Conservation (phyloP, 306 rosid species). For the Quercus engelmannii region DNA sequence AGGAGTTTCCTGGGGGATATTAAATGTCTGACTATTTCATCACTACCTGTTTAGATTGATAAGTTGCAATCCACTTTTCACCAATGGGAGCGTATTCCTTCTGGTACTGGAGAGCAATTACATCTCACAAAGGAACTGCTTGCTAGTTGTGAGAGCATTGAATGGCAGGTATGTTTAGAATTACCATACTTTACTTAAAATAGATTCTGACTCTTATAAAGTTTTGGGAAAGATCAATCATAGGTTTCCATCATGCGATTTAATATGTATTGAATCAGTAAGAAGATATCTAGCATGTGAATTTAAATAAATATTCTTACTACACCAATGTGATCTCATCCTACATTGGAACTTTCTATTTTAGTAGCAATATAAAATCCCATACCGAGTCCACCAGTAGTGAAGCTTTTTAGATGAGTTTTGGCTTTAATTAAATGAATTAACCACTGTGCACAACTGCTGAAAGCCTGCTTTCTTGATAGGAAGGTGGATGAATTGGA, state of each 20-base stretch:
- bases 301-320: background rate
- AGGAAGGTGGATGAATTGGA: slow-evolving; percentile 98
- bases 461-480: slow-evolving; percentile 73
- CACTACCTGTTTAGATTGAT: slow-evolving; percentile 57
- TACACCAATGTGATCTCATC: background rate
- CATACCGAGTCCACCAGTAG: background rate
- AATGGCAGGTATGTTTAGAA: slow-evolving; percentile 71
- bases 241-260: background rate
- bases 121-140: slow-evolving; percentile 67
- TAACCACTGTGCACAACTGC: slow-evolving; percentile 26
- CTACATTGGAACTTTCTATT: background rate
- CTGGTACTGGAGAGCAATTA: slow-evolving; percentile 49
- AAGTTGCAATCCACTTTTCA: slow-evolving; percentile 75
- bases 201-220: background rate
- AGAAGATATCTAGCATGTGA: background rate
- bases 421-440: background rate
- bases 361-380: background rate
- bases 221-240: background rate
- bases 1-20: background rate
- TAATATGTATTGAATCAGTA: background rate
- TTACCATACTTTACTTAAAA: background rate
- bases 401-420: background rate
- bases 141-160: slow-evolving; percentile 72
- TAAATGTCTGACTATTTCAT: slow-evolving; percentile 7
- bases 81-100: slow-evolving; percentile 65